phyloP scores from a whole-genome alignment of 2,329 filamentous ascomycete genomes.

The Xylariaceae sp. region DNA sequence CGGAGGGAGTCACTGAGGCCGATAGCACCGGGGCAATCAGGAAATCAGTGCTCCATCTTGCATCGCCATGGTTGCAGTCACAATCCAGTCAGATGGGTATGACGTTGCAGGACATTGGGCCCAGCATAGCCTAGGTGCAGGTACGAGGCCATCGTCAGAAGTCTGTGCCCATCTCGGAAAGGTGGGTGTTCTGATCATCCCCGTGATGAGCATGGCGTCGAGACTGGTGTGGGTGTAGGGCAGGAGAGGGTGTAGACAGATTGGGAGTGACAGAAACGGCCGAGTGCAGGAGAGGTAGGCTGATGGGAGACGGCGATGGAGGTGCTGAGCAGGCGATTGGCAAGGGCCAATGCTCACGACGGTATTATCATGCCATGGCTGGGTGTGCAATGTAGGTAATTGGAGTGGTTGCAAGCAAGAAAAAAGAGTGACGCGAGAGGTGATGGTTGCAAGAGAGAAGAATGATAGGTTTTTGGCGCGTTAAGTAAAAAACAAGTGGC shows the following conservation, averaged over 20 bases:
- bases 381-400: not conserved
- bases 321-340: not conserved
- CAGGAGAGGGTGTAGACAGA: not conserved
- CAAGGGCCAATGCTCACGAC: not conserved
- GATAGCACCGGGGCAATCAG: not conserved
- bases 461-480: not conserved
- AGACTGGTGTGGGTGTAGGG: not conserved
- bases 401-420: not conserved
- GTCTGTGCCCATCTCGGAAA: not conserved
- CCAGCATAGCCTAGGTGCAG: conserved; percentile 12
- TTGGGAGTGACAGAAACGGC: not conserved
- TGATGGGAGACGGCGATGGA: not conserved
- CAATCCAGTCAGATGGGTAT: conserved; percentile 15
- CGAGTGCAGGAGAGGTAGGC: not conserved
- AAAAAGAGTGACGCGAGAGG: not conserved
- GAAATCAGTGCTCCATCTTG: conserved; percentile 10
- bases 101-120: conserved; percentile 18
- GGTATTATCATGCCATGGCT: not conserved
- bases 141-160: conserved; percentile 15
- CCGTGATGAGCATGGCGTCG: conserved; percentile 2
- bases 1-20: not conserved
- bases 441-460: not conserved
- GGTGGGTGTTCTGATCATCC: not conserved
- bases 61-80: conserved; percentile 10
- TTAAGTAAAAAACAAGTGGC: not conserved